Percentiles rank a stretch among this genome's conserved stretches.
These are phyloP conservation scores for Rachicladosporium sp. DNA, from an alignment of 2,329 filamentous ascomycete genomes.

Conservation along the genomic window DNA sequence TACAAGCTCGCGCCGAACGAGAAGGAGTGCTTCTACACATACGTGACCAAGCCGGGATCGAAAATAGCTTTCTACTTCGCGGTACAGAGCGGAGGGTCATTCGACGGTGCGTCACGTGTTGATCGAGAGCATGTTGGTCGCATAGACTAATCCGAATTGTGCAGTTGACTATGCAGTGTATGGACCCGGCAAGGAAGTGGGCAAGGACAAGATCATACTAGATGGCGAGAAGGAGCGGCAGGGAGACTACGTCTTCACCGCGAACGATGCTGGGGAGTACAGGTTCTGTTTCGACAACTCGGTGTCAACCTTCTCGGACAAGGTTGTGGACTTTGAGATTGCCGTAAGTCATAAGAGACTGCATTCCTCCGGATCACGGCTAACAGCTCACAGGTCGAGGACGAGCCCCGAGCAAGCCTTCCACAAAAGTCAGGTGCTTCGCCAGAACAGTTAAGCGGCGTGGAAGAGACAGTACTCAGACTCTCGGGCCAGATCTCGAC, in stretches of 20 bases:
- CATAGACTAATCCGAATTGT: neutral
- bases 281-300: constrained; percentile 97
- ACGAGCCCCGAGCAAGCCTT: constrained; percentile 67
- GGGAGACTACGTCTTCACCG: constrained; percentile 96
- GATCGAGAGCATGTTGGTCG: neutral
- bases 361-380: neutral
- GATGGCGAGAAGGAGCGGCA: constrained; percentile 85
- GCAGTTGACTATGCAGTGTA: constrained; percentile 74
- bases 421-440: constrained; percentile 80
- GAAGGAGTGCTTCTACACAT: constrained; percentile 87
- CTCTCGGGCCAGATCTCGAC: constrained; percentile 85
- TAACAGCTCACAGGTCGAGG: constrained; percentile 57
- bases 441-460: constrained; percentile 73
- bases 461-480: constrained; percentile 94
- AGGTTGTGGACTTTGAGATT: constrained; percentile 96
- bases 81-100: constrained; percentile 95
- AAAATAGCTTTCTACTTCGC: constrained; percentile 99
- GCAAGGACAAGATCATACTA: constrained; percentile 59
- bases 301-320: constrained; percentile 96
- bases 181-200: constrained; percentile 48
- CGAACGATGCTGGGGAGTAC: constrained; percentile 77
- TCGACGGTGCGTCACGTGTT: constrained; percentile 46
- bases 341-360: constrained; percentile 45
- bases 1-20: constrained; percentile 86
- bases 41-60: constrained; percentile 62